Evolutionary conservation across 169 alveolate genomes (phyloP).

Genomic region (Plasmodium inui): DNA sequence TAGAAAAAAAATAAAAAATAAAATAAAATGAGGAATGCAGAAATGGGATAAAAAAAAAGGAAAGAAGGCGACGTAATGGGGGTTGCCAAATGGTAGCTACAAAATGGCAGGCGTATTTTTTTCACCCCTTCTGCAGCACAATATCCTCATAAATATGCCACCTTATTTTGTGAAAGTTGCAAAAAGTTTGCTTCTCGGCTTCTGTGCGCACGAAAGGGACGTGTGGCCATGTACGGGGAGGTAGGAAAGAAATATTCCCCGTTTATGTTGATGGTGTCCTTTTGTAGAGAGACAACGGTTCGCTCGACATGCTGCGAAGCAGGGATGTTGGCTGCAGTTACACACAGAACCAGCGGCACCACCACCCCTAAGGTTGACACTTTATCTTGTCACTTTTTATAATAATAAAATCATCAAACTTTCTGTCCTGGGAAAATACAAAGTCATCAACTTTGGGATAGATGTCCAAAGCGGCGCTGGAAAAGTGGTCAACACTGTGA

Average conservation of each 20-base stretch:
- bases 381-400: conserved; percentile 52
- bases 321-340: not conserved
- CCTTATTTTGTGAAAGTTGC: not conserved
- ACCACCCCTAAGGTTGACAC: not conserved
- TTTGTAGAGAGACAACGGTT: not conserved
- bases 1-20: not conserved
- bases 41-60: not conserved
- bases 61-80: not conserved
- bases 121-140: not conserved
- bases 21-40: too few species aligned
- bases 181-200: not conserved
- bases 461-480: not conserved
- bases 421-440: conserved; percentile 30
- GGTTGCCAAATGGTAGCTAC: not conserved
- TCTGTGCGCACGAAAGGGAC: not conserved
- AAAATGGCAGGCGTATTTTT: not conserved
- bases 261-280: not conserved
- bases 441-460: conserved; percentile 30
- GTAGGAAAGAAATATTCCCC: not conserved
- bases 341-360: not conserved
- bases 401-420: conserved; percentile 12
- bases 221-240: not conserved
- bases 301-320: not conserved
- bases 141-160: not conserved
- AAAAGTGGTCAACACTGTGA: not conserved